Percentiles rank a stretch among this genome's conserved stretches.
These are phyloP conservation scores for Populus davidiana DNA, from an alignment of 345 rosid species.

Conservation along the genomic window DNA sequence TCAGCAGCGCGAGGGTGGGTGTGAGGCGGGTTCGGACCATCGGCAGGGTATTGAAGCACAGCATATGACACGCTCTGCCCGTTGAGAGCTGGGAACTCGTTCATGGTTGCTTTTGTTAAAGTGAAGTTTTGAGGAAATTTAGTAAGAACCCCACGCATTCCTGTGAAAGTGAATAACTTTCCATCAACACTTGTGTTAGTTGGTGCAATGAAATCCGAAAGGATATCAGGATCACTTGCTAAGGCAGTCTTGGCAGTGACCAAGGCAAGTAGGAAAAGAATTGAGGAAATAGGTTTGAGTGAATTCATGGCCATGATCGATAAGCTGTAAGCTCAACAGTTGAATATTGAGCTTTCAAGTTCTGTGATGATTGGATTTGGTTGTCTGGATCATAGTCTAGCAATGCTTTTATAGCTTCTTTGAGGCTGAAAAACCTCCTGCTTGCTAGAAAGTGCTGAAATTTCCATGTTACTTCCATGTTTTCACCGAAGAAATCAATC, in stretches of 20 bases:
- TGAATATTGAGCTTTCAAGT: neutral
- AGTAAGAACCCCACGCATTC: neutral
- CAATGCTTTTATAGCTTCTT: neutral
- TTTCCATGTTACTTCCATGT: neutral
- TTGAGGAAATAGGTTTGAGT: neutral
- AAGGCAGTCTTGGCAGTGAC: neutral
- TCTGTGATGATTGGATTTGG: neutral
- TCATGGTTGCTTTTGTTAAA: constrained; percentile 6
- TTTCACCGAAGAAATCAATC: neutral
- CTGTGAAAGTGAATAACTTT: constrained; percentile 11
- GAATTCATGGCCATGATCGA: neutral
- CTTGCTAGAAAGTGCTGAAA: neutral
- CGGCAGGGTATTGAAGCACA: constrained; percentile 10
- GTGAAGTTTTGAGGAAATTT: neutral
- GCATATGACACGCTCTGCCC: constrained; percentile 23
- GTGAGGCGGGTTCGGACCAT: constrained; percentile 13
- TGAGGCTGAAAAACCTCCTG: neutral
- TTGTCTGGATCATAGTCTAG: neutral
- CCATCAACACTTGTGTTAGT: constrained; percentile 1
- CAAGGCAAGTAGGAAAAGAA: neutral
- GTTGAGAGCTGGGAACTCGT: constrained; percentile 22
- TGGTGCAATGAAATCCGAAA: constrained; percentile 17
- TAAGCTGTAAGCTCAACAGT: neutral
- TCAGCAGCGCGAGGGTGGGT: constrained; percentile 20
- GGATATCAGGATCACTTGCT: constrained; percentile 16